Base-by-base conservation (phyloP, 148 eudicot genomes). In the Limonium bicolor region DNA sequence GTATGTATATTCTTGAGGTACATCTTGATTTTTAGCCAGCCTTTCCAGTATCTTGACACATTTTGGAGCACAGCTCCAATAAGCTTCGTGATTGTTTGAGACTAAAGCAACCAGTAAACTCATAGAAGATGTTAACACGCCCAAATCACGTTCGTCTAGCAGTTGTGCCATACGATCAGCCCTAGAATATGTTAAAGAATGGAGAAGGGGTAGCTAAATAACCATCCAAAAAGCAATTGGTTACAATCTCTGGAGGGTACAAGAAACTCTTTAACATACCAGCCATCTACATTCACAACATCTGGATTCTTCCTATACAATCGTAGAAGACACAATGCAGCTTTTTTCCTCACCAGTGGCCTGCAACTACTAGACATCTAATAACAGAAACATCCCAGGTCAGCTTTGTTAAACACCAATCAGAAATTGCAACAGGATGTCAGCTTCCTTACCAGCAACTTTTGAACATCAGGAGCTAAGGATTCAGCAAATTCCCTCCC, bases 401-500 rank as follows among this genome's bases (percentile, higher is more conserved):
- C 29, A 47, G 21, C 6, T 29, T 48, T 10, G 50, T 46, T 41
- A n/a, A 40, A 40, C n/a, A 40, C 25, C 24, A 47, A 51, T 36
- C 10, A 18, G 9, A 20, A 36, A 6, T 18, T 27, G 43, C 25
- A 47, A 36, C 13, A 46, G 15, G 40, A 25, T 27, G 26, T 46
- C 18, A 16, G 17, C 25, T 5, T 36, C 40, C 74, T 68, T 77
- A 83, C 94, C 74, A 88, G 84, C 61, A 87, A 69, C 60, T 70
- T 87, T 64, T 87, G 96, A 44, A 87, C 96, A 76, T 87, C 96
- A 51, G 94, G 96, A 6, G 96, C 86, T 50, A 87, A 59, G 18
- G 96, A 87, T 66, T 87, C 94, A 19, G 96, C 80, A 60, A 87
- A 87, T 18, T 87, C 96, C 60, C 94, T 73, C 24, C 96, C 96